Conservation (phyloP, 2,329 filamentous ascomycete species). For the Talaromyces sp. region DNA sequence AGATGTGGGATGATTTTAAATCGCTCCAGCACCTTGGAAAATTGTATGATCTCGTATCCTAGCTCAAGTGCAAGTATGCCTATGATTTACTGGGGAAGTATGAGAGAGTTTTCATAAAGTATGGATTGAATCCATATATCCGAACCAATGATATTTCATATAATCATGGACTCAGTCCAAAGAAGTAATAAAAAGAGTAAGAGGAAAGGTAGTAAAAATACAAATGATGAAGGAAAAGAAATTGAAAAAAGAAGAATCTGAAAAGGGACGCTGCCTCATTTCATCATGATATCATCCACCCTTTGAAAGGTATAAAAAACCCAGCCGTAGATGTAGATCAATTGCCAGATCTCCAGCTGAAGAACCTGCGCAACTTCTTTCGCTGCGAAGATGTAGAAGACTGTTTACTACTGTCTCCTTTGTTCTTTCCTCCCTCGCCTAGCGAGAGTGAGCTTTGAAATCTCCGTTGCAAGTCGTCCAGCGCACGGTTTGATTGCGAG, state of each 20-base stretch:
- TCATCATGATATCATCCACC: constrained; percentile 4
- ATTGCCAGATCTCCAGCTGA: constrained; percentile 26
- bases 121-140: no score
- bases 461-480: constrained; percentile 27
- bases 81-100: no score
- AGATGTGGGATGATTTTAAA: not conserved
- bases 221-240: not conserved
- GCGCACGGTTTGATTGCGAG: constrained; percentile 18
- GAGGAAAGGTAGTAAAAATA: not conserved
- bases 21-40: not conserved
- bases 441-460: constrained; percentile 18
- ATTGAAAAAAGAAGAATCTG: constrained; percentile 3
- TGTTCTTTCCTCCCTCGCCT: constrained; percentile 5
- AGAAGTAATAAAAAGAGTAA: constrained; percentile 7
- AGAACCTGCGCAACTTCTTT: constrained; percentile 24
- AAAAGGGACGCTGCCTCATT: not conserved
- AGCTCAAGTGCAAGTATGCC: no score
- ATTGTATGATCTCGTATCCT: not conserved
- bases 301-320: no score
- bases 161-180: constrained; percentile 12
- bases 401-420: constrained; percentile 14
- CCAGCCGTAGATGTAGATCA: constrained; percentile 5
- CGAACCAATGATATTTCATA: not conserved
- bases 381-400: constrained; percentile 15
- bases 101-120: no score